Conservation (phyloP, 768 basidiomycete genomes). For the Lactifluus hygrophoroides region DNA sequence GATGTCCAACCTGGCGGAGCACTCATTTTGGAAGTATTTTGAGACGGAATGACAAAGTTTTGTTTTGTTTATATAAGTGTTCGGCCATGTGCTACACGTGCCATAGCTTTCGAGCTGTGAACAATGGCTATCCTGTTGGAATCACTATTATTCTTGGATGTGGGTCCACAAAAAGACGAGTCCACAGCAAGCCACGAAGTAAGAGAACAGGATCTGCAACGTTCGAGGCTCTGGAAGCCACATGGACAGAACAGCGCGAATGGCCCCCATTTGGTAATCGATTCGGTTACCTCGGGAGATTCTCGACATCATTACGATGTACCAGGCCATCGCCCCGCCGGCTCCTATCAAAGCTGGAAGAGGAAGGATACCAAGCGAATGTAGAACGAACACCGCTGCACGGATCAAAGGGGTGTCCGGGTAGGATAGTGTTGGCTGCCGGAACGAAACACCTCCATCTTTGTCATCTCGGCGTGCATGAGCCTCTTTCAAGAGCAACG, state of each 20-base stretch:
- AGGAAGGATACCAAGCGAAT: conserved; percentile 14
- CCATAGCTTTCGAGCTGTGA: neutral
- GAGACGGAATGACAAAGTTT: neutral
- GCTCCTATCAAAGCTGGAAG: conserved; percentile 58
- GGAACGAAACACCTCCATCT: conserved; percentile 5
- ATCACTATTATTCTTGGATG: neutral
- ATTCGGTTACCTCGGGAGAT: conserved; percentile 30
- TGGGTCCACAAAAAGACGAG: neutral
- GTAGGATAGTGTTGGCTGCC: conserved; percentile 6
- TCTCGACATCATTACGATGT: conserved; percentile 47
- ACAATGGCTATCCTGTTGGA: neutral
- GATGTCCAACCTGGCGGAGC: too few species aligned
- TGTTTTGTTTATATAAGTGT: neutral
- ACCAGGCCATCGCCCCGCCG: conserved; percentile 57
- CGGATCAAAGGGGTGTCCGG: neutral
- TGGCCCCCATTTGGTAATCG: conserved; percentile 21
- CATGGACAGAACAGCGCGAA: conserved; percentile 22
- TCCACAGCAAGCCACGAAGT: neutral
- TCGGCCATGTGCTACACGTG: neutral
- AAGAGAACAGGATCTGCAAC: neutral
- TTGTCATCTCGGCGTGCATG: conserved; percentile 9
- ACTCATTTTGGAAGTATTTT: neutral
- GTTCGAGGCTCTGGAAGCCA: conserved; percentile 18
- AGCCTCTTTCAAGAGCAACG: conserved; percentile 27
- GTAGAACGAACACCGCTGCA: conserved; percentile 15